phyloP scores from a whole-genome alignment of 805 yeast genomes.

The Wickerhamomyces mucosus region DNA sequence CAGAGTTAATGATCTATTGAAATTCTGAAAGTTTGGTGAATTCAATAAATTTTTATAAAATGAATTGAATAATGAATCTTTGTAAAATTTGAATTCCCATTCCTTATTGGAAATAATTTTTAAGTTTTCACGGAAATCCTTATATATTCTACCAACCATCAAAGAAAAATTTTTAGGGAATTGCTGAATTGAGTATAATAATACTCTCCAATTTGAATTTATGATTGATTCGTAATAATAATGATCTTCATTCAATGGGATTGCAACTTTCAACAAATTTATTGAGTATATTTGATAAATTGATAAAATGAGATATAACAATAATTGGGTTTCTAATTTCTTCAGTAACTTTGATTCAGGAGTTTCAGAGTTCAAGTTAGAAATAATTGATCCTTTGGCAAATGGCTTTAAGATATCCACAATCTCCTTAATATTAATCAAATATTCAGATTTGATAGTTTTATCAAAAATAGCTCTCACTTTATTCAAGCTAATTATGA shows the following conservation, averaged over 20 bases:
- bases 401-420: slow-evolving; percentile 6
- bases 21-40: slow-evolving; percentile 5
- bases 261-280: slow-evolving; percentile 28
- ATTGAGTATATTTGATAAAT: slow-evolving; percentile 27
- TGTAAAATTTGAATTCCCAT: slow-evolving; percentile 6
- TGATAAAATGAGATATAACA: slow-evolving; percentile 23
- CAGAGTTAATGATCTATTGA: background rate
- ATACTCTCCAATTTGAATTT: slow-evolving; percentile 22
- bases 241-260: slow-evolving; percentile 34
- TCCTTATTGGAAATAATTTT: background rate
- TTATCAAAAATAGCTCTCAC: too few species aligned
- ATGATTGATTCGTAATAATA: slow-evolving; percentile 35
- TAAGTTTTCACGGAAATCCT: slow-evolving; percentile 15
- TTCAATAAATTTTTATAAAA: background rate
- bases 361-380: background rate
- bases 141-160: slow-evolving; percentile 12
- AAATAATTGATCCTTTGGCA: slow-evolving; percentile 2
- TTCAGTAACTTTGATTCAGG: slow-evolving; percentile 9
- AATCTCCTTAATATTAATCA: slow-evolving; percentile 6
- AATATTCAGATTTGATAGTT: too few species aligned
- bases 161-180: slow-evolving; percentile 20
- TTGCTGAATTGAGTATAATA: slow-evolving; percentile 32
- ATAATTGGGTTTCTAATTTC: slow-evolving; percentile 20
- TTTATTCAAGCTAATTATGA: too few species aligned
- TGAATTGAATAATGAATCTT: slow-evolving; percentile 7